Evolutionary conservation across 2,329 filamentous ascomycete species (phyloP).

Genomic region (Paraphaeosphaeria minitans): DNA sequence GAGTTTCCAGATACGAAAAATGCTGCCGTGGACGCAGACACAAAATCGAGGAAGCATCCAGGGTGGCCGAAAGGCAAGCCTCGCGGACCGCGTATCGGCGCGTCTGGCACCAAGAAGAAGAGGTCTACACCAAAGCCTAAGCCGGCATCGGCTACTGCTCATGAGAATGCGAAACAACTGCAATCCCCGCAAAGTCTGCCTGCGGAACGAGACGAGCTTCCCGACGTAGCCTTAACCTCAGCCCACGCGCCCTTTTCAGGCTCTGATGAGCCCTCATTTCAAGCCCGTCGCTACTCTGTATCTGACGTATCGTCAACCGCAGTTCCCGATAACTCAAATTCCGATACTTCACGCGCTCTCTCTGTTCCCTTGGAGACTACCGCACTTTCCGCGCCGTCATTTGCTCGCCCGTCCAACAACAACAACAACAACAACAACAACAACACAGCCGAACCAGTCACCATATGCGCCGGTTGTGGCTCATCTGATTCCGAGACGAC

Average conservation of each 20-base stretch:
- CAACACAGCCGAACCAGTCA: slow-evolving; percentile 39
- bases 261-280: slow-evolving; percentile 17
- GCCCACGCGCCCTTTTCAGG: slow-evolving; percentile 14
- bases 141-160: slow-evolving; percentile 21
- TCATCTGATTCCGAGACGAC: slow-evolving; percentile 59
- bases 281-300: slow-evolving; percentile 39
- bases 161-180: slow-evolving; percentile 32
- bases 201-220: slow-evolving; percentile 26
- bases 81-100: slow-evolving; percentile 45
- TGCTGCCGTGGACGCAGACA: slow-evolving; percentile 24
- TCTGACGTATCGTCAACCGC: slow-evolving; percentile 21
- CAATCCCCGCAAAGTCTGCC: slow-evolving; percentile 43
- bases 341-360: slow-evolving; percentile 27
- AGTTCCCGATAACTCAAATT: slow-evolving; percentile 1
- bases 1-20: slow-evolving; percentile 22
- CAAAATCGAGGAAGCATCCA: slow-evolving; percentile 45
- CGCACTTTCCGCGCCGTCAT: slow-evolving; percentile 20
- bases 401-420: slow-evolving; percentile 12
- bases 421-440: too few species aligned
- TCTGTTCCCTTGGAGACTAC: slow-evolving; percentile 39
- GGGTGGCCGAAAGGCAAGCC: slow-evolving; percentile 56
- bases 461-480: slow-evolving; percentile 62
- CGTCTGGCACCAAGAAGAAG: slow-evolving; percentile 47
- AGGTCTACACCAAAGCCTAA: slow-evolving; percentile 45
- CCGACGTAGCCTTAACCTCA: slow-evolving; percentile 11